These are phyloP conservation scores for Escovopsis sp. DNA, from an alignment of 2,329 filamentous ascomycete species.

Conservation along the genomic window DNA sequence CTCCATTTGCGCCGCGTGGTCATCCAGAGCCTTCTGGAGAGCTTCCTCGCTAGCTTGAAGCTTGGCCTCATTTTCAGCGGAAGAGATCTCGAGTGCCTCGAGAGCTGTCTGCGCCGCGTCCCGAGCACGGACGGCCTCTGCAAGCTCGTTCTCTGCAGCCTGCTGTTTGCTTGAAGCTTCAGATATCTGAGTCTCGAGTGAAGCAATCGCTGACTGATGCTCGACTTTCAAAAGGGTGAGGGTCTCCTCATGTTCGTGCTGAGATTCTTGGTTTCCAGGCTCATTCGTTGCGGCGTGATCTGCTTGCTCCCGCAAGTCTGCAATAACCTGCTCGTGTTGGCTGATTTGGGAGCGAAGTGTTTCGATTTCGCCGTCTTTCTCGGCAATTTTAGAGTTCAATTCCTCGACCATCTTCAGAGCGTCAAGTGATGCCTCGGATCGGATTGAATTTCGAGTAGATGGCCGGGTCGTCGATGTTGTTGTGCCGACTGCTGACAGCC, in stretches of 20 bases:
- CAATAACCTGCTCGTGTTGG: conserved; percentile 39
- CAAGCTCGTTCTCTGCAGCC: conserved; percentile 35
- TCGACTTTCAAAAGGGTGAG: conserved; percentile 34
- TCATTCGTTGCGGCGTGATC: conserved; percentile 23
- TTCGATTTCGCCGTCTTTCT: conserved; percentile 43
- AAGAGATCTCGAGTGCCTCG: conserved; percentile 31
- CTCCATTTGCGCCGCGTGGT: conserved; percentile 35
- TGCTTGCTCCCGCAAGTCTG: conserved; percentile 37
- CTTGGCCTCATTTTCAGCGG: conserved; percentile 24
- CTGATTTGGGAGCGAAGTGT: conserved; percentile 41
- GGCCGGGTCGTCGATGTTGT: conserved; percentile 18
- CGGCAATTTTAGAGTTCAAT: conserved; percentile 42
- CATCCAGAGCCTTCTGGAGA: conserved; percentile 25
- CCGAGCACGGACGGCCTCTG: conserved; percentile 32
- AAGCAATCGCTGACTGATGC: conserved; percentile 33
- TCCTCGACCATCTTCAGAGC: conserved; percentile 42
- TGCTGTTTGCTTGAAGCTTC: conserved; percentile 37
- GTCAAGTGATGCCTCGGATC: conserved; percentile 27
- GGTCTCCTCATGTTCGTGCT: conserved; percentile 26
- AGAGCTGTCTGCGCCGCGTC: conserved; percentile 35
- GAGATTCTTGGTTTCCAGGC: conserved; percentile 25
- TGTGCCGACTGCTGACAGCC: conserved; percentile 35
- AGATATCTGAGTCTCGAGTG: conserved; percentile 31
- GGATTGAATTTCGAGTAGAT: conserved; percentile 19
- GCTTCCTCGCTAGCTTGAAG: conserved; percentile 18